Evolutionary conservation across 1,139 yeast species (phyloP), one percentile per base, ranked within the genome.

Genomic region (Hansenula anomala): DNA sequence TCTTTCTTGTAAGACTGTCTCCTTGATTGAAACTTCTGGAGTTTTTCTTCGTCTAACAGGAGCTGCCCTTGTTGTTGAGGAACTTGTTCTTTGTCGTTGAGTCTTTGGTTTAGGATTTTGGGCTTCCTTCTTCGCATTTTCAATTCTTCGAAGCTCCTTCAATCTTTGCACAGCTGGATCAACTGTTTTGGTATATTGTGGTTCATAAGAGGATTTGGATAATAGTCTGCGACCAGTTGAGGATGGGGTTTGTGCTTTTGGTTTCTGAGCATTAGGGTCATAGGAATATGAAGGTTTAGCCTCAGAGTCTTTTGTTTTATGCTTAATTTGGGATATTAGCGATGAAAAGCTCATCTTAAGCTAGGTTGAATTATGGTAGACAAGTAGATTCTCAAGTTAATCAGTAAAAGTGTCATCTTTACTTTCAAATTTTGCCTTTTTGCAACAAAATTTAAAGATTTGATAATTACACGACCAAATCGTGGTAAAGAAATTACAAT

Each of bases 131-230:
- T 69, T 66, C 37, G 72, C 72, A 33, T 57, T 64, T 50, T 82
- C 88, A 30, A 68, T 58, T 45, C 78, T 66, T 54, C 90, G 64
- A 5, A 79, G 76, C 46, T 80, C 89, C 49, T 83, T 83, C 30
- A 82, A 63, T 42, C 80, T 62, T 29, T 75, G 78, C 7, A 64
- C 66, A 5, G 71, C 70, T 9, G 71, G 71, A 41, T 66, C 71
- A 10, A 59, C 54, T n/a, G 56, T 55, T 19, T 61, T 47, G 9
- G 22, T 6, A 20, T 20, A n/a, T n/a, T n/a, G n/a, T n/a, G n/a
- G n/a, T n/a, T n/a, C n/a, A n/a, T n/a, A n/a, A n/a, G n/a, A n/a
- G n/a, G n/a, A n/a, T n/a, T n/a, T n/a, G n/a, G n/a, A n/a, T n/a
- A n/a, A n/a, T n/a, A n/a, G n/a, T n/a, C n/a, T n/a, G n/a, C n/a